These are phyloP conservation scores for Aspergillus udagawae DNA, from an alignment of 2,329 filamentous ascomycete species.

Conservation along the genomic window DNA sequence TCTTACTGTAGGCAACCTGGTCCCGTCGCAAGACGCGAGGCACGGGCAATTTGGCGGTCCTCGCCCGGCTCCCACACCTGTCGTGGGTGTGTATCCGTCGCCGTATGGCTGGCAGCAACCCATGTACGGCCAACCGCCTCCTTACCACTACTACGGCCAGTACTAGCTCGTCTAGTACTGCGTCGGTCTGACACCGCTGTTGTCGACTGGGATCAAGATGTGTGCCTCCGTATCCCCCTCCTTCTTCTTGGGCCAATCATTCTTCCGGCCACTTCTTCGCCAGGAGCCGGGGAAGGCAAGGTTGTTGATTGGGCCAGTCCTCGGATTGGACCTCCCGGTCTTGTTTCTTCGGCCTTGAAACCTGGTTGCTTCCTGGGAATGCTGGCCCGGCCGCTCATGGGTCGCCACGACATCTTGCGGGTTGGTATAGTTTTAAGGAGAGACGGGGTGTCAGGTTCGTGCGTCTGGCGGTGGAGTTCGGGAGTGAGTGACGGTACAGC, in stretches of 20 bases:
- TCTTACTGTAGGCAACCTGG: background rate
- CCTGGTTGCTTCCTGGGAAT: background rate
- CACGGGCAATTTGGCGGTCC: background rate
- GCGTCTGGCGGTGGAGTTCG: conserved; percentile 2
- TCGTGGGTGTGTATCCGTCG: conserved; percentile 1
- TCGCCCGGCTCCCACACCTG: background rate
- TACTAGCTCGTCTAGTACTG: background rate
- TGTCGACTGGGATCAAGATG: background rate
- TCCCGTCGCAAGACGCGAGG: background rate
- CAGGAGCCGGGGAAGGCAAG: background rate
- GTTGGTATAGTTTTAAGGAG: background rate
- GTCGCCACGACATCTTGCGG: background rate
- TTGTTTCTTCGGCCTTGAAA: background rate
- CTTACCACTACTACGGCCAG: background rate
- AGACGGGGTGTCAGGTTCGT: background rate
- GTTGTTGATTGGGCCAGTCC: background rate
- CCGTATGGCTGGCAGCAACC: background rate
- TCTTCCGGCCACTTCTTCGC: background rate
- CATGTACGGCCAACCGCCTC: background rate
- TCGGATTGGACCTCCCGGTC: background rate
- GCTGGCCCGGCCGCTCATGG: background rate
- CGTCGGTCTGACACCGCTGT: background rate
- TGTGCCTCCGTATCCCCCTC: background rate
- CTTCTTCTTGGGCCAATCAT: background rate
- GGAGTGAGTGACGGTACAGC: conserved; percentile 2